Evolutionary conservation across 208 protist species (phyloP), one percentile per base, ranked within the genome.

Genomic region (Trypanosoma scelopori): DNA sequence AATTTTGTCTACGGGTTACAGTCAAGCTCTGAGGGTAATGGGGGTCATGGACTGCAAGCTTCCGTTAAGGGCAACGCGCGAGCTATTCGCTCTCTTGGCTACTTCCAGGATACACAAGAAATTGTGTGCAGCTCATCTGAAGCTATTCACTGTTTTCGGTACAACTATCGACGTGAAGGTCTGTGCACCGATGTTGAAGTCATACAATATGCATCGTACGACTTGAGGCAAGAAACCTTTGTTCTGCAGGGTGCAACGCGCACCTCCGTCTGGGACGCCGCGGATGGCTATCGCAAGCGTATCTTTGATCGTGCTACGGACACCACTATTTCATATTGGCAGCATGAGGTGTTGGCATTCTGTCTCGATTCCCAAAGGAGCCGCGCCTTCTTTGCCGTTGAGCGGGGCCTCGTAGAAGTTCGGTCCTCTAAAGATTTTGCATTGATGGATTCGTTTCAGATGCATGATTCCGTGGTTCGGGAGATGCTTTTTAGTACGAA

Each of bases 211-310:
- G 45, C 76, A 1, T 48, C 74, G 35, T 85, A 84, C 62, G 78
- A 84, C 52, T 61, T 73, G 27, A 75, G 78, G 20, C 70, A 73
- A 11, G 62, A 69, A 22, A 59, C 70, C 0, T 84, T 93, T 49
- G 45, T 93, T 28, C 56, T 89, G n/a, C 81, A 81, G n/a, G 72
- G 87, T 30, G 62, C 87, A 3, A 83, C 83, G 20, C 76, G 81
- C 35, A 65, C 87, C 9, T 79, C 77, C 46, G 69, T 84, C 16
- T 93, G 87, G 87, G 84, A 90, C 57, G 70, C 74, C 18, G 52
- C 41, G 1, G 50, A 75, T 22, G 87, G 87, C 6, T 80, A 72
- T 55, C 68, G 81, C 6, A 77, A 59, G 4, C 56, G 57, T 23
- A 37, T 85, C 5, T 65, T 87, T 55, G 81, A 85, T 61, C 78